Evolutionary conservation across 805 yeast genomes (phyloP), one percentile per base, ranked within the genome.

Genomic region (Saccharomycopsis malanga): DNA sequence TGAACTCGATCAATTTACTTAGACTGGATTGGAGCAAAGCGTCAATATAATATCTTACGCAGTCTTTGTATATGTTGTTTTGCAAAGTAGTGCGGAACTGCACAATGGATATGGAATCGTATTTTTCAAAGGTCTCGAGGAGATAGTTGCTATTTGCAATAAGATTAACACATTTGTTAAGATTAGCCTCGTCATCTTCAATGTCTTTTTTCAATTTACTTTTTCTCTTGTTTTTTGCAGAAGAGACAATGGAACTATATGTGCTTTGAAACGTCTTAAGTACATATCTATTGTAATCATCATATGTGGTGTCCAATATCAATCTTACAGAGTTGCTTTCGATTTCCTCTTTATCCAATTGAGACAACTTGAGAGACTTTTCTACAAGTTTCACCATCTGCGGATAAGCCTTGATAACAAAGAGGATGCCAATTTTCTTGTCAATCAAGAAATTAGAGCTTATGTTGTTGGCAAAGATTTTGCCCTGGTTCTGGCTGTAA

Each of bases 1-100:
- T 74, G 59, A 85, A 82, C 23, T 76, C 78, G 14, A 77, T 66
- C 42, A 88, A 57, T 57, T 82, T 83, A 0, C 93, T 91, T 57
- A 87, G 70, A 21, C 78, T 70, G 39, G 79, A 70, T 46, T 67
- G 62, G 36, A 79, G 59, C 14, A 81, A 61, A n/a, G 56, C 56
- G n/a, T 59, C 60, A 10, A 79, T 70, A 60, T 78, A 82, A 20
- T 40, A 53, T 48, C 53, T 64, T 52, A 61, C 64, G 1, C 64
- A 50, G 4, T 55, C 55, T 42, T 60, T 65, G 10, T 42, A 45
- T 12, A 52, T 41, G 10, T 44, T 41, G 15, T 37, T 38, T 14
- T 27, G 7, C 32, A 53, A 45, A 39, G 67, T 63, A 30, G 65
- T 65, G 4, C 34, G 58, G 53, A 24, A 55, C 53, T 53, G 61